A percentile compares a stretch with the other conserved stretches of the same genome.
phyloP scores from a whole-genome alignment of 2,329 filamentous ascomycete genomes.

The Neopestalotiopsis sp. region DNA sequence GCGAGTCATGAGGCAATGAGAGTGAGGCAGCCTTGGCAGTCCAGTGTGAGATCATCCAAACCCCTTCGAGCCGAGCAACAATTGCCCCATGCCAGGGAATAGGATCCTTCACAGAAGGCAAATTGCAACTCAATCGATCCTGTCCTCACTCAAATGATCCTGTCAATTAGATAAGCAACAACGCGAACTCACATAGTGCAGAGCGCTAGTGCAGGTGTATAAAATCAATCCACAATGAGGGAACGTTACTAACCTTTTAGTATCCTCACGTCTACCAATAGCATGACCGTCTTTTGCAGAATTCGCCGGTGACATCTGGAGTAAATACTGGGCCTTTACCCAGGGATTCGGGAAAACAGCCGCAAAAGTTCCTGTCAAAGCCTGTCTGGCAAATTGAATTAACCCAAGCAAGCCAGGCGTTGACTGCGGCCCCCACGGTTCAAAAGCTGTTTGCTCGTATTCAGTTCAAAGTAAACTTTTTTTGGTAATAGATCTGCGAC shows the following conservation, averaged over 20 bases:
- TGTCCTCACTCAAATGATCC: background rate
- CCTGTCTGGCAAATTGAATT: background rate
- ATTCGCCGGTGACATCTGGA: background rate
- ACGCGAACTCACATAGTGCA: background rate
- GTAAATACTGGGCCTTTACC: background rate
- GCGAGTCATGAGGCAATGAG: background rate
- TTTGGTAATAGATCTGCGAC: background rate
- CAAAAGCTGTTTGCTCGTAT: background rate
- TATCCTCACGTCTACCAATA: background rate
- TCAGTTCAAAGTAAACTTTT: background rate
- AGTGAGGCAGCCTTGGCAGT: background rate
- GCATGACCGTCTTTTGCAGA: background rate
- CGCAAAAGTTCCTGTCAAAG: background rate
- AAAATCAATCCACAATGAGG: background rate
- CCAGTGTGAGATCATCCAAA: background rate
- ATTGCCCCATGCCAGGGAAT: background rate
- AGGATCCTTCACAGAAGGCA: background rate
- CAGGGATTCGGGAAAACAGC: constrained; percentile 1
- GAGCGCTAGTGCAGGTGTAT: background rate
- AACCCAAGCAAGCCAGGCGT: background rate
- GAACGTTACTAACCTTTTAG: background rate
- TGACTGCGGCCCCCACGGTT: background rate
- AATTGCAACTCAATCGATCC: background rate
- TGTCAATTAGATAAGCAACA: constrained; percentile 1
- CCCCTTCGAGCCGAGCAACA: background rate